A percentile compares a stretch with the other conserved stretches of the same genome.
phyloP scores from a whole-genome alignment of 2,329 filamentous ascomycete species.

The Botrytis deweyae region DNA sequence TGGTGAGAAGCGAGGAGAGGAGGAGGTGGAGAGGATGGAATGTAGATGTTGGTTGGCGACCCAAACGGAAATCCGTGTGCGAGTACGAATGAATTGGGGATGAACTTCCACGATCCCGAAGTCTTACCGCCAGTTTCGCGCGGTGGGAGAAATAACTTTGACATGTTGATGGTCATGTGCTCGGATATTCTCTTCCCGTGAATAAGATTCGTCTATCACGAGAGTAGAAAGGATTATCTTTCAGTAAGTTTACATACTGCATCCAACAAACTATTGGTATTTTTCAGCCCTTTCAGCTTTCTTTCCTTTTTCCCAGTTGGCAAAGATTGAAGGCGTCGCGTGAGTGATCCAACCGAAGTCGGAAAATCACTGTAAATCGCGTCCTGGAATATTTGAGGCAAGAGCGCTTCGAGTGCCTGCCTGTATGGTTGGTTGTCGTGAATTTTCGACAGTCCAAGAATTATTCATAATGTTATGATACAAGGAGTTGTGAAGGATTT shows the following conservation, averaged over 20 bases:
- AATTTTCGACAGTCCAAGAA: not conserved
- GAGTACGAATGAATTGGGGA: not conserved
- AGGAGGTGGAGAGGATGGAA: not conserved
- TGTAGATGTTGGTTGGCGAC: not conserved
- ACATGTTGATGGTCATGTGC: not conserved
- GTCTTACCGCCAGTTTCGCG: not conserved
- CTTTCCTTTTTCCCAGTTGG: not conserved
- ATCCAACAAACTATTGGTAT: not conserved
- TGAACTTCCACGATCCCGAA: not conserved
- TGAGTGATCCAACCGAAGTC: constrained; percentile 1
- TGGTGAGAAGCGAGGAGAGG: not conserved
- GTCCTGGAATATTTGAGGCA: not conserved
- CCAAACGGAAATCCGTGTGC: not conserved
- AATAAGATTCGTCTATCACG: not conserved
- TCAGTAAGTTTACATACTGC: not conserved
- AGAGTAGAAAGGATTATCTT: constrained; percentile 1
- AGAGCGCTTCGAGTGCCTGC: not conserved
- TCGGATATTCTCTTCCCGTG: not conserved
- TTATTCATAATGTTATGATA: not conserved
- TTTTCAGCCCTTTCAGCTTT: not conserved
- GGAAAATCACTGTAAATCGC: not conserved
- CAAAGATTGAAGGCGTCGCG: not conserved
- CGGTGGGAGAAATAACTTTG: not conserved
- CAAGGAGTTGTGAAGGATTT: not conserved
- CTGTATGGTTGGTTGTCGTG: not conserved